These are phyloP conservation scores for Phialophora verrucosa DNA, from an alignment of 2,329 filamentous ascomycete genomes.

Conservation along the genomic window DNA sequence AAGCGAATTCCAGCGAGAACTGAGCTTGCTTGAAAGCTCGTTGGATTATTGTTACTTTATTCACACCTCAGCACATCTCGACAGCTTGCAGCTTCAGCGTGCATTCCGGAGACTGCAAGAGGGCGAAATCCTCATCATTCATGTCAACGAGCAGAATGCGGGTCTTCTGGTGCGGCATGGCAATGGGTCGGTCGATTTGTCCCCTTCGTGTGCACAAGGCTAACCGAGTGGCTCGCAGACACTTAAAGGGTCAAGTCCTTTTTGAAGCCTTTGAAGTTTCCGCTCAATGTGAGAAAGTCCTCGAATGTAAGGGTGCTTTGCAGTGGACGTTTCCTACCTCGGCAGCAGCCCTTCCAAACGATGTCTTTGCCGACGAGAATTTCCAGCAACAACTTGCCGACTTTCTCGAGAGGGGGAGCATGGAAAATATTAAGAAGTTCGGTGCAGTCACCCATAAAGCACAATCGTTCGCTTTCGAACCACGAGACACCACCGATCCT, in stretches of 20 bases:
- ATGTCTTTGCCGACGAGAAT: constrained; percentile 49
- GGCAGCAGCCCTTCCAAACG: constrained; percentile 55
- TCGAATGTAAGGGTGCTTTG: constrained; percentile 58
- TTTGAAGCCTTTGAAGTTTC: constrained; percentile 69
- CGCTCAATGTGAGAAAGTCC: constrained; percentile 58
- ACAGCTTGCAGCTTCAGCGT: constrained; percentile 13
- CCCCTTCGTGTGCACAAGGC: background rate
- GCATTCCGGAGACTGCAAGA: constrained; percentile 41
- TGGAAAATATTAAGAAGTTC: constrained; percentile 61
- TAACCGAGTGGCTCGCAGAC: constrained; percentile 26
- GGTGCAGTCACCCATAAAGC: constrained; percentile 61
- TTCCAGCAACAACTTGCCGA: constrained; percentile 56
- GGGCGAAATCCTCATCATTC: constrained; percentile 49
- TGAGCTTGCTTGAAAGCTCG: constrained; percentile 17
- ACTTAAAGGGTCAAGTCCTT: constrained; percentile 44
- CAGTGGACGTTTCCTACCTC: constrained; percentile 66
- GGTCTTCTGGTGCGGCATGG: constrained; percentile 51
- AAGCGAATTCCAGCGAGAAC: constrained; percentile 8
- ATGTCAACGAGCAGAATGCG: constrained; percentile 58
- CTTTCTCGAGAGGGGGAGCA: constrained; percentile 64
- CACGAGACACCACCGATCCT: constrained; percentile 63
- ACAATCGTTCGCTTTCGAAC: constrained; percentile 56
- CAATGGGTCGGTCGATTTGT: constrained; percentile 41
- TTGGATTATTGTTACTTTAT: constrained; percentile 18
- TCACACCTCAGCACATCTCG: constrained; percentile 16